Evolutionary conservation across 441 rosid genomes (phyloP).

Genomic region (Hura crepitans): DNA sequence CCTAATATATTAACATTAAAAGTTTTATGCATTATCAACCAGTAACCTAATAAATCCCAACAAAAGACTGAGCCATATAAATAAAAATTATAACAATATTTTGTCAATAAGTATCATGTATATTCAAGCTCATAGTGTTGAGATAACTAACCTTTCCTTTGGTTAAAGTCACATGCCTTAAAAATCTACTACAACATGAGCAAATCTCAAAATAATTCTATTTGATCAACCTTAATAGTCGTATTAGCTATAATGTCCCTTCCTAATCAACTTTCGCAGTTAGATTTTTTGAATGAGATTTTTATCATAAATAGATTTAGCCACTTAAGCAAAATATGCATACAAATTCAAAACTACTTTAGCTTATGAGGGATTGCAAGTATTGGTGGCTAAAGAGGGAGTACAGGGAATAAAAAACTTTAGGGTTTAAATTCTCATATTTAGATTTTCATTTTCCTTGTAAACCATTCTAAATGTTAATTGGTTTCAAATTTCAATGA

Average conservation of each 20-base stretch:
- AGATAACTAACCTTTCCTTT: constrained; percentile 57
- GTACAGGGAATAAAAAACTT: too few relatives aligned
- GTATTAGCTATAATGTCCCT: constrained; percentile 78
- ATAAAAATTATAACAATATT: neutral
- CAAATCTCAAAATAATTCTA: constrained; percentile 80
- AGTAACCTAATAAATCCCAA: neutral
- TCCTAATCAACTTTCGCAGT: too few relatives aligned
- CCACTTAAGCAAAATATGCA: too few relatives aligned
- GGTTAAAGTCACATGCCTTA: constrained; percentile 42
- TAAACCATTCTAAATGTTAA: too few relatives aligned
- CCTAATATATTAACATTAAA: neutral
- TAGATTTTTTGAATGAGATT: too few relatives aligned
- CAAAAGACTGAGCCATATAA: neutral
- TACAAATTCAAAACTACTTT: too few relatives aligned
- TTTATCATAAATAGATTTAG: too few relatives aligned
- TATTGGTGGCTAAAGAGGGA: too few relatives aligned
- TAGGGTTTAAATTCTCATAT: too few relatives aligned
- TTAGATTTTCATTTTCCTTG: too few relatives aligned
- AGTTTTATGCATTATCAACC: neutral
- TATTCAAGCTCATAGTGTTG: neutral
- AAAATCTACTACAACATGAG: constrained; percentile 69
- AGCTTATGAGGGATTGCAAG: too few relatives aligned
- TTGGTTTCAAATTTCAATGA: too few relatives aligned
- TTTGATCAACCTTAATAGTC: constrained; percentile 67
- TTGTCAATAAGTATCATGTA: neutral